These are phyloP conservation scores for Terana coerulea DNA, from an alignment of 768 basidiomycete species.

Conservation along the genomic window DNA sequence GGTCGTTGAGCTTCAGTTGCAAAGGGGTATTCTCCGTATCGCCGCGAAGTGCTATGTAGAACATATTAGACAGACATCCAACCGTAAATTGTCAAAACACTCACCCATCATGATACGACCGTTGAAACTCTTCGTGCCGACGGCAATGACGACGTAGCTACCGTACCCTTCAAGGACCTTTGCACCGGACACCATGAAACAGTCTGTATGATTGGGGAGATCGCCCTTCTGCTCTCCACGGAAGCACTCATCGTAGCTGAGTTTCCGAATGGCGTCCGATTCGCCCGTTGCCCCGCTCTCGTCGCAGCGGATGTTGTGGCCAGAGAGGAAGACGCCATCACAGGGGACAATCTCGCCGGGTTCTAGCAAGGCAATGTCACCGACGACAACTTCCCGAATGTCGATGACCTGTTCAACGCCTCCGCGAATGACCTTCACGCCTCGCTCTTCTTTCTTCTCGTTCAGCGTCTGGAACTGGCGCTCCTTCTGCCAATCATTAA, in stretches of 20 bases:
- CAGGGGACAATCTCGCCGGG: slow-evolving; percentile 96
- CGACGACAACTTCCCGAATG: slow-evolving; percentile 82
- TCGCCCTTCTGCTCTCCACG: slow-evolving; percentile 29
- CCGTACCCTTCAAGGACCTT: slow-evolving; percentile 96
- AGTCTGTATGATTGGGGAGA: slow-evolving; percentile 61
- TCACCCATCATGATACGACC: slow-evolving; percentile 97
- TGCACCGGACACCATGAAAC: slow-evolving; percentile 86
- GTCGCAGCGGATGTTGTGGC: slow-evolving; percentile 93
- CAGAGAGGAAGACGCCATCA: slow-evolving; percentile 90
- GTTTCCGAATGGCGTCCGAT: slow-evolving; percentile 91
- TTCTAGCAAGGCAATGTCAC: slow-evolving; percentile 88
- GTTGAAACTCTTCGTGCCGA: slow-evolving; percentile 91
- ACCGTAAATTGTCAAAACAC: slow-evolving; percentile 25
- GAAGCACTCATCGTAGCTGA: slow-evolving; percentile 71
- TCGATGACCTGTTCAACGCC: slow-evolving; percentile 26
- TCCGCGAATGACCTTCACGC: slow-evolving; percentile 59
- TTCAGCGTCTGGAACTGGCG: slow-evolving; percentile 91
- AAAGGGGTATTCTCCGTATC: slow-evolving; percentile 89
- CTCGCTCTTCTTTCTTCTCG: slow-evolving; percentile 92
- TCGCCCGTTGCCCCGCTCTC: slow-evolving; percentile 97
- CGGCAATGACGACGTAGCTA: slow-evolving; percentile 86
- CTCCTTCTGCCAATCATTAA: slow-evolving; percentile 99
- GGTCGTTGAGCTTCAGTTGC: slow-evolving; percentile 85
- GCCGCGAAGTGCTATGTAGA: slow-evolving; percentile 69
- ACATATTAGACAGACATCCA: not conserved